A percentile compares a stretch with the other conserved stretches of the same genome.
Conservation (phyloP, 2,329 filamentous ascomycete genomes). For the Colletotrichum destructivum region DNA sequence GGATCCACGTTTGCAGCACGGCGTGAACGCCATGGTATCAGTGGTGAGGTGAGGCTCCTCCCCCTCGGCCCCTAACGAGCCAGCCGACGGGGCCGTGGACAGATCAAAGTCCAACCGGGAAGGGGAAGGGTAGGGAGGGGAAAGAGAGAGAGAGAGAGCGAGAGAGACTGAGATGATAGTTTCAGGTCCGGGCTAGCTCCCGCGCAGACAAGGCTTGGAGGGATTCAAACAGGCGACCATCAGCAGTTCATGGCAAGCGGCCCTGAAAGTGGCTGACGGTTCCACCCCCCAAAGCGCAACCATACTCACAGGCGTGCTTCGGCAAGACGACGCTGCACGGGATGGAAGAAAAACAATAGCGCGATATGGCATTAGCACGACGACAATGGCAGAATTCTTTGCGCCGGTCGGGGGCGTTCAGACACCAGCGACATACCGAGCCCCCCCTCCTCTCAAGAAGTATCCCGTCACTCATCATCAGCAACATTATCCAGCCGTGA, state of each 20-base stretch:
- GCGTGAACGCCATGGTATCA: constrained; percentile 31
- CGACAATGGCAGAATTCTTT: constrained; percentile 37
- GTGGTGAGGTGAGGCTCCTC: constrained; percentile 34
- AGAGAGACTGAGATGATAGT: constrained; percentile 28
- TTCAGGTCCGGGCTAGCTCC: constrained; percentile 40
- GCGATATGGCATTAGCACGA: constrained; percentile 39
- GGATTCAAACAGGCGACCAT: constrained; percentile 31
- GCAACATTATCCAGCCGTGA: constrained; percentile 18
- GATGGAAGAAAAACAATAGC: constrained; percentile 27
- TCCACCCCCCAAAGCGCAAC: constrained; percentile 34
- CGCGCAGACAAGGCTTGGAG: constrained; percentile 33
- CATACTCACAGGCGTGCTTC: constrained; percentile 32
- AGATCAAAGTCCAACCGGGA: constrained; percentile 29
- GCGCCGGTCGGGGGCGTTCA: constrained; percentile 27
- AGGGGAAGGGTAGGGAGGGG: constrained; percentile 16
- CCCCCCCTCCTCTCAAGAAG: background rate
- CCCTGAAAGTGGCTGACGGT: constrained; percentile 37
- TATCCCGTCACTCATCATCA: constrained; percentile 15
- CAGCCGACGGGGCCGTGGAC: constrained; percentile 37
- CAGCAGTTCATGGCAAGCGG: constrained; percentile 37
- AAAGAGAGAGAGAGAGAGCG: too few species aligned
- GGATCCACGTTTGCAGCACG: constrained; percentile 39
- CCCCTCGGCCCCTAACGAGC: background rate
- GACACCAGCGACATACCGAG: constrained; percentile 3
- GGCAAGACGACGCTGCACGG: constrained; percentile 37